Base-by-base conservation (phyloP, 2,329 filamentous ascomycete genomes). In the Grosmannia clavigera region DNA sequence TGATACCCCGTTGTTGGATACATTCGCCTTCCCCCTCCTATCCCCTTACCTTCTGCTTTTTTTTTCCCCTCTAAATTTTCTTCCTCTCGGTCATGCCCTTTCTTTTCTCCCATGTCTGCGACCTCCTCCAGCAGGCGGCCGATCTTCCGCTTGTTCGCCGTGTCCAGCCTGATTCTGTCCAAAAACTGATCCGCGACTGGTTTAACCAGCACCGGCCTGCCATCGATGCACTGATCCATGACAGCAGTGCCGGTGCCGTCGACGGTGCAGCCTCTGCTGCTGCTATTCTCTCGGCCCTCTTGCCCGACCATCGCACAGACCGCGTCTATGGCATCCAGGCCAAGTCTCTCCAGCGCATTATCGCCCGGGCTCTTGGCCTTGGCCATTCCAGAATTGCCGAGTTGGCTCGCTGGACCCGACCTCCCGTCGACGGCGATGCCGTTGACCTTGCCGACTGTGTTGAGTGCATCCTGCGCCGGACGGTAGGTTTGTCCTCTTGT, bases 281-380 rank as follows among this genome's bases (percentile, higher is more conserved):
- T 1, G 86, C 88, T 2, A 73, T 96, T 1, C 75, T 95, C 0
- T 92, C 88, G 1, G 85, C 86, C 3, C 72, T 96, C 0, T 79
- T 95, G 0, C 90, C 91, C 0, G 85, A 91, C 63, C 84, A 80
- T 64, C 79, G 90, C 58, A 85, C 83, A 3, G 90, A 95, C 68
- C 81, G 90, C 33, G 87, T 92, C 2, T 95, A 92, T 69, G 80
- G 78, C 46, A 76, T 95, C 1, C 82, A 88, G 67, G 75, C 81
- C 6, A 68, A 73, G 10, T 77, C 75, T 0, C 75, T 96, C 0
- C 81, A 85, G 60, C 82, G 79, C 58, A 80, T 89, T n/a, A 77
- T 96, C 19, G 81, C 79, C 3, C 81, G 84, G 38, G 81, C 82
- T 25, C 76, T 92, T n/a, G 71, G 79, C 5, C 77, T 95, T 29